These are phyloP conservation scores for Plasmodiophora brassicae DNA, from an alignment of 208 protist genomes.

Conservation along the genomic window DNA sequence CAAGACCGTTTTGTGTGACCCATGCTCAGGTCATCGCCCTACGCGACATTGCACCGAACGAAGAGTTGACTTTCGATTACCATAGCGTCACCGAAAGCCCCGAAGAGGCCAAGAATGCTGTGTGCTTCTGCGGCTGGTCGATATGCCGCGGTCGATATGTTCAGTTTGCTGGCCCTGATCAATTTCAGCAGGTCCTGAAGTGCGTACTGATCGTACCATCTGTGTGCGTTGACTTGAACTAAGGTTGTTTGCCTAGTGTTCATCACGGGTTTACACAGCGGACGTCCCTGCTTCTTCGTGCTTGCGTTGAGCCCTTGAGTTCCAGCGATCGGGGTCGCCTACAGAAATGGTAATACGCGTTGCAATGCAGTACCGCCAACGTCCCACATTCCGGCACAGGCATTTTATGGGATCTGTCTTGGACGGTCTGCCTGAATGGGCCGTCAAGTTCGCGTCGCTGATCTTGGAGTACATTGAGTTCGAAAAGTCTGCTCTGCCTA, in stretches of 20 bases:
- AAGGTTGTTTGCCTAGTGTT: not conserved
- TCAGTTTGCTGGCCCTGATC: slow-evolving; percentile 7
- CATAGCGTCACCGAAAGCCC: slow-evolving; percentile 32
- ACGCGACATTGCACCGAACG: slow-evolving; percentile 25
- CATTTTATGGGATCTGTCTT: not conserved
- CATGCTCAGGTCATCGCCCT: not conserved
- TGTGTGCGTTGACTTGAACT: not conserved
- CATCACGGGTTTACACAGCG: not conserved
- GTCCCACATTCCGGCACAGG: not conserved
- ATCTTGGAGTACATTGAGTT: slow-evolving; percentile 40
- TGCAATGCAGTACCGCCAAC: not conserved
- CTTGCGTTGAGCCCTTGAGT: slow-evolving; percentile 4
- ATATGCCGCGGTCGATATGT: slow-evolving; percentile 29
- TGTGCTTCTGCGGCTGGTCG: slow-evolving; percentile 32
- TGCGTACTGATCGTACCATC: not conserved
- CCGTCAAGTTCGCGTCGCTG: not conserved
- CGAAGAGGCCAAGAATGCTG: slow-evolving; percentile 28
- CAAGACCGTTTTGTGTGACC: not conserved
- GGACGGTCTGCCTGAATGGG: slow-evolving; percentile 21
- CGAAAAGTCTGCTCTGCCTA: not conserved
- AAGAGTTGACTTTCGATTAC: slow-evolving; percentile 40
- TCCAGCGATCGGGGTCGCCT: not conserved
- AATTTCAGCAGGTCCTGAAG: slow-evolving; percentile 16
- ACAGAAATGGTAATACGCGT: not conserved
- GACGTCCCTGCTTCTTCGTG: not conserved